Evolutionary conservation across 306 rosid species (phyloP), one percentile per base, ranked within the genome.

Genomic region (Potentilla sterilis): DNA sequence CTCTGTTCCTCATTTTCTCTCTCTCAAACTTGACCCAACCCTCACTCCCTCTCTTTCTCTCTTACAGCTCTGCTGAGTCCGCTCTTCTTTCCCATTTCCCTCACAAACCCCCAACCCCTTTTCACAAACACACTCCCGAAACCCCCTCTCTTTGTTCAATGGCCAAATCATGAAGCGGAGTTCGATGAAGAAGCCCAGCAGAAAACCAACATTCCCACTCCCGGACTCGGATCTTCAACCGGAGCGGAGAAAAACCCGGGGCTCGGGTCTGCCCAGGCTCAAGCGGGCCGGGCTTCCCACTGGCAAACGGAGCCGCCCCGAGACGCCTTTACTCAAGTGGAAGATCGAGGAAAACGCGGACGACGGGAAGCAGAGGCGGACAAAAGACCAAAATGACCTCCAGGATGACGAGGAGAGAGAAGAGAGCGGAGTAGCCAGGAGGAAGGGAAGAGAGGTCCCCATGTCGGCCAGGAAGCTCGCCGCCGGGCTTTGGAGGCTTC

Each of bases 391-490:
- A 63, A 59, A 59, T 75, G 81, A 46, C 75, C 75, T 43, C 3
- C 76, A 22, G n/a, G 87, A 85, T 19, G 88, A 79, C 21, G 87
- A 85, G 28, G 88, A 79, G 38, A 21, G 81, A 57, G 72, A 84
- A 48, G 83, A 79, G 69, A 51, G 77, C 1, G 77, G 88, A 2
- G 89, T 80, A 84, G 81, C 44, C 15, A 64, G 1, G 78, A 76
- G 86, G 85, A 75, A 81, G 58, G 81, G 72, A 48, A 81, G 72
- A 62, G 91, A 85, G 11, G 82, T 18, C 19, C 19, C 52, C 35
- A 79, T 94, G 49, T 94, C 98, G 28, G 92, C 89, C 19, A 87
- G 98, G 84, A 94, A 94, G 86, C 90, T 94, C 72, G 97, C 95
- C 14, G 97, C 97, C 1, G 94, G 86, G 4, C 74, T 94, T 1